Conservation (phyloP, 495 filamentous ascomycete species). For the Penicillium alfredii region DNA sequence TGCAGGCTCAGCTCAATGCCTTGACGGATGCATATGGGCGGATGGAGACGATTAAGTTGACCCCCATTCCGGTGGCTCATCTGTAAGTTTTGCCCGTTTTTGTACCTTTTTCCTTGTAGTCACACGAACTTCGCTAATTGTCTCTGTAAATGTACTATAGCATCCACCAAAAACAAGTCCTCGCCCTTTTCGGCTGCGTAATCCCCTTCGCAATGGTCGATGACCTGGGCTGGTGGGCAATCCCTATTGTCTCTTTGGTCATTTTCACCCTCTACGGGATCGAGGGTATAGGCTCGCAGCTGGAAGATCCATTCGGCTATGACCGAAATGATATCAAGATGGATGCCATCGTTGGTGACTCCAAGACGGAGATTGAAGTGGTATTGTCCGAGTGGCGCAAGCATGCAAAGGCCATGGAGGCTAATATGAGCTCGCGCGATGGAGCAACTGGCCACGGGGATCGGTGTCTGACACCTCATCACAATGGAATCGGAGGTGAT, state of each 20-base stretch:
- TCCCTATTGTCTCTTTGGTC: slow-evolving; percentile 60
- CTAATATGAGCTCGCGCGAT: slow-evolving; percentile 1
- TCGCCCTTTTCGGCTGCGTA: slow-evolving; percentile 65
- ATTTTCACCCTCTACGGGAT: slow-evolving; percentile 72
- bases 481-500: slow-evolving; percentile 5
- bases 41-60: slow-evolving; percentile 70
- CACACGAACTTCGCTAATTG: background rate
- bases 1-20: slow-evolving; percentile 57
- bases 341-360: slow-evolving; percentile 66
- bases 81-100: slow-evolving; percentile 39
- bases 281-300: slow-evolving; percentile 64
- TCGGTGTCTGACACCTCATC: slow-evolving; percentile 6
- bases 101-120: background rate
- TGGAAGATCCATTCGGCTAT: slow-evolving; percentile 73
- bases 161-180: slow-evolving; percentile 71
- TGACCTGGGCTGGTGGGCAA: slow-evolving; percentile 68
- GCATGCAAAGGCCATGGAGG: slow-evolving; percentile 20
- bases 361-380: slow-evolving; percentile 57
- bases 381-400: slow-evolving; percentile 59
- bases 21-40: slow-evolving; percentile 60
- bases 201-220: slow-evolving; percentile 69
- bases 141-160: slow-evolving; percentile 28
- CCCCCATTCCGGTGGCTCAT: slow-evolving; percentile 70
- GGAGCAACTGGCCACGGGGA: slow-evolving; percentile 8
- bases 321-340: slow-evolving; percentile 76